Conservation (phyloP, 1,139 yeast species). For the Blastobotrys ciferrii region DNA sequence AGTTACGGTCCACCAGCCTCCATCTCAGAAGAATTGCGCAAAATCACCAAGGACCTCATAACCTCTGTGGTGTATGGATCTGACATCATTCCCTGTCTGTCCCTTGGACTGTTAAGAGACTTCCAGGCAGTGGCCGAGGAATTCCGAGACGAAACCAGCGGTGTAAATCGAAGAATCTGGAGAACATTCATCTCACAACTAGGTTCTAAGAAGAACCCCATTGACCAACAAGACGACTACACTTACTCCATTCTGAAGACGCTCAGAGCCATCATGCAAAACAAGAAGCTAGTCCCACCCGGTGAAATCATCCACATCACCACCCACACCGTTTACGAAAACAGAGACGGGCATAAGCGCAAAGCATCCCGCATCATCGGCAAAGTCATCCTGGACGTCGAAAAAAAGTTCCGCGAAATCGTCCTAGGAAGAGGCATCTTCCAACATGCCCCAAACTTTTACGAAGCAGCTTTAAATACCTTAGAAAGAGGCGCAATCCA, state of each 20-base stretch:
- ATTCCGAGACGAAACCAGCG: conserved; percentile 31
- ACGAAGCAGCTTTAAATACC: conserved; percentile 34
- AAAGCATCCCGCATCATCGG: conserved; percentile 35
- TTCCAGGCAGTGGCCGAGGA: conserved; percentile 35
- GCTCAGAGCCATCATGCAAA: conserved; percentile 34
- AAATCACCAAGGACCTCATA: conserved; percentile 30
- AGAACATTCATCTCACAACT: conserved; percentile 33
- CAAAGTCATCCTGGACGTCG: conserved; percentile 33
- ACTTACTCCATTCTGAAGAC: conserved; percentile 32
- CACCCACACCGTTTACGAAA: conserved; percentile 32
- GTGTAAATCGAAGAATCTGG: conserved; percentile 30
- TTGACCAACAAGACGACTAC: conserved; percentile 33
- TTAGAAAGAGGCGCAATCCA: conserved; percentile 22
- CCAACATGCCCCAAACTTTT: conserved; percentile 38
- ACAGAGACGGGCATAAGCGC: conserved; percentile 33
- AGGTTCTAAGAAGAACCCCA: conserved; percentile 30
- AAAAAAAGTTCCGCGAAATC: conserved; percentile 36
- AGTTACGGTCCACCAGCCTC: conserved; percentile 40
- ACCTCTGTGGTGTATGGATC: conserved; percentile 37
- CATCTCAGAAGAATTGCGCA: conserved; percentile 31
- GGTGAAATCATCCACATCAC: conserved; percentile 36
- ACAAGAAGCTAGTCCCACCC: conserved; percentile 38
- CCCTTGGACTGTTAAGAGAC: conserved; percentile 37
- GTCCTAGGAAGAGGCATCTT: conserved; percentile 37
- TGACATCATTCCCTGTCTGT: conserved; percentile 38